phyloP scores from a whole-genome alignment of 371 early-diverging fungal species.

The Lichtheimia ornata region DNA sequence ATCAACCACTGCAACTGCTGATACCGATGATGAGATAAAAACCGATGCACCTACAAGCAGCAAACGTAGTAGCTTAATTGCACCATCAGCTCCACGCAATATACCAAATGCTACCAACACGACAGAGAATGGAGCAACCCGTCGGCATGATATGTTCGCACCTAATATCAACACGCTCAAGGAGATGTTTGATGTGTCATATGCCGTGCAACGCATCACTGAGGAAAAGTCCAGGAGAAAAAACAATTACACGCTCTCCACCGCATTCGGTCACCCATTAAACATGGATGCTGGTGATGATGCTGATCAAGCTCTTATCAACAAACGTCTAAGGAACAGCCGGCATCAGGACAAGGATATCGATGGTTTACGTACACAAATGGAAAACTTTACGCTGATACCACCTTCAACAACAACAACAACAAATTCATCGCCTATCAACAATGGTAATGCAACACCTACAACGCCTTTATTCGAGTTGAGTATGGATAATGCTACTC shows the following conservation, averaged over 20 bases:
- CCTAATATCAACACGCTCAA: slow-evolving; percentile 58
- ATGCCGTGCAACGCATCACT: slow-evolving; percentile 63
- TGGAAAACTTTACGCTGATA: slow-evolving; percentile 5
- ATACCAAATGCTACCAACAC: slow-evolving; percentile 13
- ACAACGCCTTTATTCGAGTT: slow-evolving; percentile 14
- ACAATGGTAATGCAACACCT: slow-evolving; percentile 10
- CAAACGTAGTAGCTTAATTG: background rate
- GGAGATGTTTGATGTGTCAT: slow-evolving; percentile 66
- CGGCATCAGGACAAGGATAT: background rate
- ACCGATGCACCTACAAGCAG: slow-evolving; percentile 9
- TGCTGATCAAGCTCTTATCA: slow-evolving; percentile 11
- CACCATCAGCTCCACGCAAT: slow-evolving; percentile 13
- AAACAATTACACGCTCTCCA: background rate
- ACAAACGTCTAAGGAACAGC: slow-evolving; percentile 6
- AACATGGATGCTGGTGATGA: slow-evolving; percentile 24
- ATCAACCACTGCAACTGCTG: slow-evolving; percentile 6
- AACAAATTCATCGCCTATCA: slow-evolving; percentile 10
- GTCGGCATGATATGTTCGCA: slow-evolving; percentile 41
- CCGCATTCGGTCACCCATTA: slow-evolving; percentile 8
- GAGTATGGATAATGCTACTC: slow-evolving; percentile 17
- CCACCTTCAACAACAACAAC: background rate
- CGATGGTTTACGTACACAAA: slow-evolving; percentile 4
- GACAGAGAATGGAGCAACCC: slow-evolving; percentile 1
- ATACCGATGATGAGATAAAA: slow-evolving; percentile 9
- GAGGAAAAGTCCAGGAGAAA: slow-evolving; percentile 56